Evolutionary conservation across 139 green algal species (phyloP).

Genomic region (Coccomyxa sp.): DNA sequence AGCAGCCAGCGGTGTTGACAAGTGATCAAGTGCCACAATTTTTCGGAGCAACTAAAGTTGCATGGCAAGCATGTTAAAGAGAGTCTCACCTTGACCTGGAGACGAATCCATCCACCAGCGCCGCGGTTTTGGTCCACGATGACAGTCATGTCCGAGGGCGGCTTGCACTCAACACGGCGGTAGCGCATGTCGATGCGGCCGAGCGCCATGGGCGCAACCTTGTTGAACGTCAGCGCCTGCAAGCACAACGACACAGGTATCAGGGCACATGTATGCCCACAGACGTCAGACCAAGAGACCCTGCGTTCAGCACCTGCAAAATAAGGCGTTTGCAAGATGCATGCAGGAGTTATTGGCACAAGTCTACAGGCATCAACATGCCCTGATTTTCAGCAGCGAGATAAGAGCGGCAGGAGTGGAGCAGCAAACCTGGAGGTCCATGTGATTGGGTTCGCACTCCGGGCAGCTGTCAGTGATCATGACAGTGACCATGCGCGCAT

Average conservation of each 20-base stretch:
- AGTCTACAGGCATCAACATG: background rate
- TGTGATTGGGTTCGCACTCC: slow-evolving; percentile 39
- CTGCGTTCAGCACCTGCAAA: background rate
- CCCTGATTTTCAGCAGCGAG: background rate
- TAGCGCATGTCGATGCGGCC: slow-evolving; percentile 26
- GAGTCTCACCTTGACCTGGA: slow-evolving; percentile 4
- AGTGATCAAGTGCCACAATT: background rate
- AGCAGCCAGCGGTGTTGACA: background rate
- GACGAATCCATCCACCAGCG: slow-evolving; percentile 35
- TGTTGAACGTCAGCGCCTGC: slow-evolving; percentile 33
- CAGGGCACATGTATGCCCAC: background rate
- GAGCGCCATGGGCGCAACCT: slow-evolving; percentile 27
- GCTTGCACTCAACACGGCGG: slow-evolving; percentile 33
- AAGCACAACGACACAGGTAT: background rate
- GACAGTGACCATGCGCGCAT: slow-evolving; percentile 11
- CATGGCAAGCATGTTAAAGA: background rate
- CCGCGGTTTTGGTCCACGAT: slow-evolving; percentile 32
- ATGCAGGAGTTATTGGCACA: background rate
- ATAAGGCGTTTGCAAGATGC: background rate
- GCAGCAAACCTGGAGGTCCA: slow-evolving; percentile 32
- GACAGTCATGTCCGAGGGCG: slow-evolving; percentile 24
- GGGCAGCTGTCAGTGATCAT: slow-evolving; percentile 46
- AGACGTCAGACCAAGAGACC: no score
- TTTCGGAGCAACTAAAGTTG: background rate
- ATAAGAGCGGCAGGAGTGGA: background rate